Evolutionary conservation across 352 stramenopile genomes (phyloP).

Genomic region (Phytopythium sindhum): DNA sequence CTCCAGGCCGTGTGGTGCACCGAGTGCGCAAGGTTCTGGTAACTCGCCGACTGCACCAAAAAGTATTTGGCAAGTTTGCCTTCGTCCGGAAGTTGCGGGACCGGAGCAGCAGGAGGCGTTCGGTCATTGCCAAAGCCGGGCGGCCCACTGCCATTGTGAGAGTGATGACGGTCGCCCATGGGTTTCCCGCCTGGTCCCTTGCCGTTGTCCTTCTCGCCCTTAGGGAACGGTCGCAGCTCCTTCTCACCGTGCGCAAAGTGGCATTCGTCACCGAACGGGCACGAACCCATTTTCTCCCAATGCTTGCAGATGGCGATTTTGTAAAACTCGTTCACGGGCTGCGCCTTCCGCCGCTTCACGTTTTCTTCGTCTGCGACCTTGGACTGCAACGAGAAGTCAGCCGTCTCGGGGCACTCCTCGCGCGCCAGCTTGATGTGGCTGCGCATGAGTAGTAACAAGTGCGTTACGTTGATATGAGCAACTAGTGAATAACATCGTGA

Average conservation of each 20-base stretch:
- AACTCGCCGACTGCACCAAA: constrained; percentile 73
- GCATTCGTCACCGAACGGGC: constrained; percentile 95
- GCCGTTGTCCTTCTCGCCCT: constrained; percentile 58
- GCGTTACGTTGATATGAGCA: not conserved
- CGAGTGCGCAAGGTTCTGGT: constrained; percentile 77
- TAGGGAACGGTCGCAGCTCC: constrained; percentile 88
- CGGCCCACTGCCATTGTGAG: not conserved
- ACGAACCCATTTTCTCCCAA: constrained; percentile 93
- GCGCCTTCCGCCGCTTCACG: constrained; percentile 79
- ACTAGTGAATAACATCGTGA: not conserved
- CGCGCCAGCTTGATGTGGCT: constrained; percentile 92
- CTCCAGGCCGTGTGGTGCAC: constrained; percentile 78
- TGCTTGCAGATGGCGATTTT: constrained; percentile 98
- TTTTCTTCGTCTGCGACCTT: constrained; percentile 90
- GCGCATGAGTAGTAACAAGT: not conserved
- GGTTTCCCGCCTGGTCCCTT: constrained; percentile 4
- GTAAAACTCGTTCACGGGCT: constrained; percentile 95
- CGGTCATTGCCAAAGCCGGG: constrained; percentile 8
- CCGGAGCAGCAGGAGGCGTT: constrained; percentile 11
- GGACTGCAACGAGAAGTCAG: constrained; percentile 93
- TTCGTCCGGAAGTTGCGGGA: constrained; percentile 55
- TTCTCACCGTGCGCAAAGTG: constrained; percentile 96
- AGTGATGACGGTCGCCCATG: constrained; percentile 3
- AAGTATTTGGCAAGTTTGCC: constrained; percentile 83
- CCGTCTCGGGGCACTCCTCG: constrained; percentile 91